A percentile compares a stretch with the other conserved stretches of the same genome.
Conservation (phyloP, 2,329 filamentous ascomycete genomes). For the Cordyceps fumosorosea region DNA sequence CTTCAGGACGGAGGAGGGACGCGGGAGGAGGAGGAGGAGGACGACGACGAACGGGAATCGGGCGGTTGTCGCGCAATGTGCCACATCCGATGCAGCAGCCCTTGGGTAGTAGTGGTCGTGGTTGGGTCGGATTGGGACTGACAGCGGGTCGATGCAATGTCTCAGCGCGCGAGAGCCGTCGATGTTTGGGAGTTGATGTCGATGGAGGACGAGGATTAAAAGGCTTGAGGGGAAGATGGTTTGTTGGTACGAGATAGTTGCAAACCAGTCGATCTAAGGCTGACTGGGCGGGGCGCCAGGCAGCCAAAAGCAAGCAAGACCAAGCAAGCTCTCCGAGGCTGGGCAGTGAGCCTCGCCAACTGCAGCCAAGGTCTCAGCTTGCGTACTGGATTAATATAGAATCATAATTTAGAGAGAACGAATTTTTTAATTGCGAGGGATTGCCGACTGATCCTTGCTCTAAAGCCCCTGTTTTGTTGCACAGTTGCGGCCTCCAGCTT, state of each 20-base stretch:
- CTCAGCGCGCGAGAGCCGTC: neutral
- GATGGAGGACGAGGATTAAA: neutral
- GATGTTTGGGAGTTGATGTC: neutral
- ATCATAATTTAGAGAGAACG: no score
- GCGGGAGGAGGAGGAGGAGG: conserved; percentile 12
- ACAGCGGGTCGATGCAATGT: neutral
- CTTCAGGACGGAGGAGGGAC: conserved; percentile 10
- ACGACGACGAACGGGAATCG: conserved; percentile 7
- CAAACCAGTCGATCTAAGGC: neutral
- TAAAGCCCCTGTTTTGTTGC: neutral
- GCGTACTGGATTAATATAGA: neutral
- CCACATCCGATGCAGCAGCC: conserved; percentile 1
- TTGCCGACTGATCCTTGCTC: neutral
- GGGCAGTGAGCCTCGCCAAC: neutral
- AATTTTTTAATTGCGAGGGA: no score
- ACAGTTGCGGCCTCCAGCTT: neutral
- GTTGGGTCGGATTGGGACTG: neutral
- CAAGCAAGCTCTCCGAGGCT: neutral
- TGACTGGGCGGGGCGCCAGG: conserved; percentile 8
- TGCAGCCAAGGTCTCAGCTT: neutral
- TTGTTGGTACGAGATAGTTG: conserved; percentile 1
- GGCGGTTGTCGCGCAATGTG: conserved; percentile 6
- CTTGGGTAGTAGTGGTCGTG: neutral
- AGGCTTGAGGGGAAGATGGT: neutral
- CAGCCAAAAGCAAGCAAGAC: conserved; percentile 7